Base-by-base conservation (phyloP, 1,284 basidiomycete species). In the Sanguinoderma infundibulare region DNA sequence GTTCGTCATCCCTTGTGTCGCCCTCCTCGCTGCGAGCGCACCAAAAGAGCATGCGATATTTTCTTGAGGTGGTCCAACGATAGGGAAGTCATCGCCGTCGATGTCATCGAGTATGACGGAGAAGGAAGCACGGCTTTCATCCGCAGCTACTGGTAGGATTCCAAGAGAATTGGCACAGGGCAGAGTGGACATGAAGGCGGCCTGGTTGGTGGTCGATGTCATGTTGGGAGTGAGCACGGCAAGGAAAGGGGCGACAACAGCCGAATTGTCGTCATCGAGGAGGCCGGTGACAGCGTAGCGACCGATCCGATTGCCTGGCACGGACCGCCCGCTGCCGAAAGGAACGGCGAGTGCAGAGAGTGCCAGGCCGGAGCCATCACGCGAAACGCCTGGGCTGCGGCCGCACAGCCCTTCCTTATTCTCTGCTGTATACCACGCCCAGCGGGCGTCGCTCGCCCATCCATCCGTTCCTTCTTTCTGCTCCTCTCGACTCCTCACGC, bases 401-500 rank as follows among this genome's bases (percentile, higher is more conserved):
- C 28, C 20, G 49, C 49, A 51, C 49, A 51, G 49, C 30, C 49
- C 17, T 17, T 14, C 49, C 30, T 51, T 34, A 28, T 49, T 49
- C 49, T 34, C 32, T 35, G 30, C 30, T 51, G 30, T 51, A 51
- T 35, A 51, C 42, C 42, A 46, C 49, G 20, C 49, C 34, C 28
- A 26, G 28, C 6, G 46, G 46, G 46, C 46, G 46, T 49, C 46
- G 46, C 57, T 38, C 55, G 53, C 58, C 54, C 64, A 44, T 55
- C 61, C 49, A 62, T 51, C 51, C 60, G 46, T 60, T 66, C 59
- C 55, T 53, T 60, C 55, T 55, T 50, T 55, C 49, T 38, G 38
- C 53, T 22, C 34, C 28, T 50, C 24, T 22, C 55, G 52, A 30
- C 17, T 49, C 36, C 51, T 26, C 20, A 39, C 51, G 39, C 32